Evolutionary conservation across 2,329 filamentous ascomycete genomes (phyloP), one percentile per base, ranked within the genome.

Genomic region (Trichoderma sp.): DNA sequence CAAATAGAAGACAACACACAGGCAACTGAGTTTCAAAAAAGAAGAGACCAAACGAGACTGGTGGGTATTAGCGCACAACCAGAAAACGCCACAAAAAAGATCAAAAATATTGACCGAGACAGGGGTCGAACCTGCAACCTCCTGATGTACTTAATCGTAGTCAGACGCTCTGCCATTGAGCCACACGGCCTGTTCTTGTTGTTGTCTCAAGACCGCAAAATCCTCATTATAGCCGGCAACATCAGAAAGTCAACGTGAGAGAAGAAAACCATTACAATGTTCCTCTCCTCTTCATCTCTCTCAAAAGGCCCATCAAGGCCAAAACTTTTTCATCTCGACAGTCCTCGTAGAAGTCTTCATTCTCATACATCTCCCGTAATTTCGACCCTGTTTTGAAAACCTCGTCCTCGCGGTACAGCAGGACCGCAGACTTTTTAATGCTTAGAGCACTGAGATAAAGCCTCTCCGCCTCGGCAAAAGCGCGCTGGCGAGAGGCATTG

Each of bases 351-450:
- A 75, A 76, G 3, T 63, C 57, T 55, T 76, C 75, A 21, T 72
- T 73, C 61, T 77, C 74, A 53, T 76, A 77, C 75, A 76, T 77
- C 66, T 77, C 74, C 19, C 70, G 69, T 61, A 77, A 55, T 68
- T 76, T 73, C 4, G 72, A 73, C 8, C 70, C 74, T 11, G 75
- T 76, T 11, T 68, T 68, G 52, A 74, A 11, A 19, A 76, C 57
- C 24, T 74, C 68, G 21, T 72, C 71, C 29, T 75, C 70, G 6
- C 71, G 56, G 62, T 77, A 77, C 2, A 76, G 24, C 16, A 73
- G 71, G 19, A 69, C 62, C 29, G 75, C 75, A 2, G 71, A 70
- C 55, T 71, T 72, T 65, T 76, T 74, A 21, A 74, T 71, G 13
- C 31, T 37, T 2, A 77, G 53, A 5, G 73, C 73, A 4, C 76